A percentile compares a stretch with the other conserved stretches of the same genome.
Conservation (phyloP, 2,329 filamentous ascomycete species). For the Paecilomyces sp. region DNA sequence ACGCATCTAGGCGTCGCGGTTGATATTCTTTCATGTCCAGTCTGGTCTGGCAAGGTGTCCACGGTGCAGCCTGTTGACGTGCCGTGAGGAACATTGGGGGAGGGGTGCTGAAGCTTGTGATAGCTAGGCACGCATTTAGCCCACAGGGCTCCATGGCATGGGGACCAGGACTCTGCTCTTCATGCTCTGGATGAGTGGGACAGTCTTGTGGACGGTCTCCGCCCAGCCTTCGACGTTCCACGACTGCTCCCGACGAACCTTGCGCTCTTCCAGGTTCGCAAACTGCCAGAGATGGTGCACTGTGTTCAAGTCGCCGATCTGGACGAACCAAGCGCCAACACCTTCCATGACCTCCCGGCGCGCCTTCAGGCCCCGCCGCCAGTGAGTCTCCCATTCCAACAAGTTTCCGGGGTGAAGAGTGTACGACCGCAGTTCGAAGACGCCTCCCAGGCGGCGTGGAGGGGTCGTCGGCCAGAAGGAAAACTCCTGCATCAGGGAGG, state of each 20-base stretch:
- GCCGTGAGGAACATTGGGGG: not conserved
- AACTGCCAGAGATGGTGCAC: slow-evolving; percentile 99
- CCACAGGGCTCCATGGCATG: slow-evolving; percentile 93
- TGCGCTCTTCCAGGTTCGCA: slow-evolving; percentile 89
- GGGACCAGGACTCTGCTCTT: slow-evolving; percentile 88
- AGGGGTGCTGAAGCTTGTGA: not conserved
- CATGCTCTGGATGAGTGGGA: slow-evolving; percentile 94
- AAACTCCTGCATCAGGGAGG: slow-evolving; percentile 97
- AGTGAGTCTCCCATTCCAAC: slow-evolving; percentile 98
- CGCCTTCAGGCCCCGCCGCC: slow-evolving; percentile 84
- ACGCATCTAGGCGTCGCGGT: not conserved
- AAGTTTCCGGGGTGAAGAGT: slow-evolving; percentile 92
- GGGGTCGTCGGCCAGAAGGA: slow-evolving; percentile 97
- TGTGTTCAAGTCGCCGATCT: slow-evolving; percentile 94
- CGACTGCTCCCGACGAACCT: slow-evolving; percentile 82
- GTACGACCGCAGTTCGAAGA: slow-evolving; percentile 96
- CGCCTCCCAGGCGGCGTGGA: slow-evolving; percentile 78
- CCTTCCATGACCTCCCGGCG: slow-evolving; percentile 97
- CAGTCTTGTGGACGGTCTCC: slow-evolving; percentile 96
- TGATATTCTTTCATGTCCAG: not conserved
- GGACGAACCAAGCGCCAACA: slow-evolving; percentile 96
- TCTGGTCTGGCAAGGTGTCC: not conserved
- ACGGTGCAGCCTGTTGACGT: not conserved
- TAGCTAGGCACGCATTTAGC: slow-evolving; percentile 40
- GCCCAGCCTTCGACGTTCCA: slow-evolving; percentile 95